Base-by-base conservation (phyloP, 1,139 yeast species). In the Taphrina deformans region DNA sequence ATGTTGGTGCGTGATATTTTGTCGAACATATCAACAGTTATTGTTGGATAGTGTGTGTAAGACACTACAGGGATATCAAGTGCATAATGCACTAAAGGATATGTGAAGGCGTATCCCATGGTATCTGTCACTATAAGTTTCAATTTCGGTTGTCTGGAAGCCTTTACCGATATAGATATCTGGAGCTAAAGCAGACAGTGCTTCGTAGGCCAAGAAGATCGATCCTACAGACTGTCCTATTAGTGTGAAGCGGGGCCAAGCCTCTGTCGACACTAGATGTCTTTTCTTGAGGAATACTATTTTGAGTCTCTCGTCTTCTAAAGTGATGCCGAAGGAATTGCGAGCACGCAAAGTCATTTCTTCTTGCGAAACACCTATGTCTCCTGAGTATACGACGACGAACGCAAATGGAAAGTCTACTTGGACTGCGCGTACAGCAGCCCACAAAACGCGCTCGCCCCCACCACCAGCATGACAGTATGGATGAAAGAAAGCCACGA, bases 371-470 rank as follows among this genome's bases (percentile, higher is more conserved):
- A 80, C 80, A 33, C 82, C 86, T 5, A 74, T 72, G 69, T 86
- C 88, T 23, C 90, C 89, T 24, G 96, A 88, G 74, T 93, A 95
- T 7, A 95, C 79, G 2, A 84, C 86, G 9, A 84, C 89, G n/a
- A 89, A 77, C 70, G 85, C 84, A 50, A 76, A 75, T 4, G 78
- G 77, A 68, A 81, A 80, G 44, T 80, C 78, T 10, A 75, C 71
- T 67, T 92, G 78, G 0, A 97, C 89, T 27, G 87, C 82, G 70
- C 84, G 81, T 5, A 93, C 89, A 0, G 97, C 97, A 66, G 89
- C 91, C 99, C 99, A 95, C 55, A 95, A 79, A 0, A 95, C 99
- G 62, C 96, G 83, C 75, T 95, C 99, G 26, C 99, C 99, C 45
- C 99, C 99, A 21, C 99, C 99, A 45, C 96, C 97, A 55, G 96